Conservation (phyloP, 208 protist species). For the Naegleria fowleri region DNA sequence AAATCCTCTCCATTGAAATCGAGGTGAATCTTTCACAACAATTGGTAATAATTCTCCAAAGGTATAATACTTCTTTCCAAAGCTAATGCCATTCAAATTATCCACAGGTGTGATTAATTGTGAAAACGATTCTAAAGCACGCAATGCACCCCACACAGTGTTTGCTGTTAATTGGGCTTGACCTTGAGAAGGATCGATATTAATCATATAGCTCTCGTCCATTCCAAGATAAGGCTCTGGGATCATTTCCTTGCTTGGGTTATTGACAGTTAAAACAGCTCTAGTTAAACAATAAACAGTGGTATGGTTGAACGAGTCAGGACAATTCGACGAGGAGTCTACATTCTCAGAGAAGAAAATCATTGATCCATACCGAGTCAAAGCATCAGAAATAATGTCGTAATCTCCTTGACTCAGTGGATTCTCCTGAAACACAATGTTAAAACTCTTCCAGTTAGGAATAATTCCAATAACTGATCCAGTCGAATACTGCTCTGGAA, state of each 20-base stretch:
- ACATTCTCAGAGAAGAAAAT: not conserved
- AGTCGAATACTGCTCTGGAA: not conserved
- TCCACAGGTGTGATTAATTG: conserved; percentile 39
- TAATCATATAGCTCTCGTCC: conserved; percentile 19
- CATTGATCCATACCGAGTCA: not conserved
- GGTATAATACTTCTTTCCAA: not conserved
- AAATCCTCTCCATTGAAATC: conserved; percentile 54
- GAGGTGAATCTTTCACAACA: conserved; percentile 43
- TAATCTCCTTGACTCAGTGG: not conserved
- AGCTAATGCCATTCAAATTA: not conserved
- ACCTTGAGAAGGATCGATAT: not conserved
- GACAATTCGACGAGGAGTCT: not conserved
- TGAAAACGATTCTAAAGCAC: conserved; percentile 48
- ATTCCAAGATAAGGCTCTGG: not conserved
- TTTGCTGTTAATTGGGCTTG: conserved; percentile 31
- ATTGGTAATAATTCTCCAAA: not conserved
- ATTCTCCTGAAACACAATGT: not conserved
- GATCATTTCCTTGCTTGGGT: not conserved
- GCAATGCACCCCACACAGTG: conserved; percentile 44
- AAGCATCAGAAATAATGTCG: not conserved
- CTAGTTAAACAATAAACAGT: not conserved
- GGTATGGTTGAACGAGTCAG: not conserved
- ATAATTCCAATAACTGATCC: not conserved
- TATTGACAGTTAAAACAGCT: not conserved
- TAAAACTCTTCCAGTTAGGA: not conserved